Evolutionary conservation across 495 filamentous ascomycete species (phyloP).

Genomic region (Margaritispora aquatica): DNA sequence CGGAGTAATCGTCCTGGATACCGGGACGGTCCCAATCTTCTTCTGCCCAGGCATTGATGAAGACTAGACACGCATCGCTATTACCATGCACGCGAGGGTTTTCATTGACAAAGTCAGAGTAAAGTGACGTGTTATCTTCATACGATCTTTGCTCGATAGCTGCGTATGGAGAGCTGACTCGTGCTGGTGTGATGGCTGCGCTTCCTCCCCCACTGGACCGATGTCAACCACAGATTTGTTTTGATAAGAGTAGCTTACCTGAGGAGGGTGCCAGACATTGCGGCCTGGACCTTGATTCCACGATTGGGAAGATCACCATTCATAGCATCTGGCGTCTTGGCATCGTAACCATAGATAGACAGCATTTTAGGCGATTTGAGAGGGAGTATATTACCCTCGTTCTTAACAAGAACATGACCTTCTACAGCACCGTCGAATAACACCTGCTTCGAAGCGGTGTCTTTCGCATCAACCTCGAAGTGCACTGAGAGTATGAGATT

Average conservation of each 20-base stretch:
- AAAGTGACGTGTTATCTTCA: constrained; percentile 49
- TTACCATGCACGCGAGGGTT: not conserved
- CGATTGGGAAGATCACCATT: too few species aligned
- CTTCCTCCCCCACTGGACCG: not conserved
- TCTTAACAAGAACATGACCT: constrained; percentile 86
- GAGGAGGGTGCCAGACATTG: too few species aligned
- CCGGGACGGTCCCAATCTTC: constrained; percentile 44
- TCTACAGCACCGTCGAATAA: constrained; percentile 25
- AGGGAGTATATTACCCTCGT: constrained; percentile 65
- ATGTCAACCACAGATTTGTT: too few species aligned
- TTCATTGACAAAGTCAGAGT: not conserved
- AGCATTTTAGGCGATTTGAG: constrained; percentile 68
- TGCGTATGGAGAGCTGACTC: constrained; percentile 76
- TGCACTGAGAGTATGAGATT: too few species aligned
- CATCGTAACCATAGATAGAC: constrained; percentile 80
- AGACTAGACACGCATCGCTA: constrained; percentile 57
- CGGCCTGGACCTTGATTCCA: constrained; percentile 82
- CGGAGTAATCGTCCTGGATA: constrained; percentile 42
- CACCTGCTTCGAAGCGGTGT: not conserved
- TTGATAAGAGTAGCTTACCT: too few species aligned
- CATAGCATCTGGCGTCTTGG: constrained; percentile 68
- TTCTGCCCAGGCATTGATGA: constrained; percentile 53
- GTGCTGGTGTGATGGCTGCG: constrained; percentile 25
- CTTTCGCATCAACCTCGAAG: not conserved
- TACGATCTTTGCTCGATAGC: constrained; percentile 71